phyloP scores from a whole-genome alignment of 2,329 filamentous ascomycete species.

The Alternaria metachromatica region DNA sequence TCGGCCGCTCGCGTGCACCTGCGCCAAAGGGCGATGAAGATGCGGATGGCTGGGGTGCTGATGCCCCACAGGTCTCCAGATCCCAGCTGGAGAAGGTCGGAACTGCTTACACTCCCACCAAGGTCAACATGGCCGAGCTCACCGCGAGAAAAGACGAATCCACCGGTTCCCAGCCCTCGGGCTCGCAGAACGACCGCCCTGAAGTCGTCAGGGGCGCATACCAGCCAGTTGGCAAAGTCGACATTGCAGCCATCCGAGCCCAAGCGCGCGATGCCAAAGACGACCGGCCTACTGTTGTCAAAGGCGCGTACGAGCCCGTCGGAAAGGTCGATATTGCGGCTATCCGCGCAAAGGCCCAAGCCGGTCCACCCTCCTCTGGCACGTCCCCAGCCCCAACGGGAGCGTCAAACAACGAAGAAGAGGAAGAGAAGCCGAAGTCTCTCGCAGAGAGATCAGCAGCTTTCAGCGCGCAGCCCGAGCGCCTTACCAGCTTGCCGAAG shows the following conservation, averaged over 20 bases:
- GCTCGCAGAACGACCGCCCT: constrained; percentile 54
- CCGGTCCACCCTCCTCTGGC: constrained; percentile 39
- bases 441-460: constrained; percentile 78
- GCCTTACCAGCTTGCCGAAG: constrained; percentile 87
- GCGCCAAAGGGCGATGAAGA: constrained; percentile 67
- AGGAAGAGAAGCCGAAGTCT: constrained; percentile 60
- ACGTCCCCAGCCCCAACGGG: constrained; percentile 55
- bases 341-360: constrained; percentile 81
- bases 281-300: constrained; percentile 82
- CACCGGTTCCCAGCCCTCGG: constrained; percentile 63
- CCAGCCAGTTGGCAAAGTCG: constrained; percentile 95
- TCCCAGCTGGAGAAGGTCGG: constrained; percentile 90
- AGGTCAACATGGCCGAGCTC: constrained; percentile 89
- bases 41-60: constrained; percentile 90
- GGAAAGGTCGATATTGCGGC: constrained; percentile 98
- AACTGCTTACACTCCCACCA: constrained; percentile 92
- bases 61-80: constrained; percentile 89
- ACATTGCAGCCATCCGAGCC: constrained; percentile 87
- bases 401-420: constrained; percentile 53
- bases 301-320: constrained; percentile 91
- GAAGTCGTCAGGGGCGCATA: constrained; percentile 86
- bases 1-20: constrained; percentile 67
- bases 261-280: constrained; percentile 71
- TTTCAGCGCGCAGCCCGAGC: constrained; percentile 73
- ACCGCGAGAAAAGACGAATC: constrained; percentile 74